Conservation (phyloP, 2,329 filamentous ascomycete genomes). For the Zopfia rhizophila region DNA sequence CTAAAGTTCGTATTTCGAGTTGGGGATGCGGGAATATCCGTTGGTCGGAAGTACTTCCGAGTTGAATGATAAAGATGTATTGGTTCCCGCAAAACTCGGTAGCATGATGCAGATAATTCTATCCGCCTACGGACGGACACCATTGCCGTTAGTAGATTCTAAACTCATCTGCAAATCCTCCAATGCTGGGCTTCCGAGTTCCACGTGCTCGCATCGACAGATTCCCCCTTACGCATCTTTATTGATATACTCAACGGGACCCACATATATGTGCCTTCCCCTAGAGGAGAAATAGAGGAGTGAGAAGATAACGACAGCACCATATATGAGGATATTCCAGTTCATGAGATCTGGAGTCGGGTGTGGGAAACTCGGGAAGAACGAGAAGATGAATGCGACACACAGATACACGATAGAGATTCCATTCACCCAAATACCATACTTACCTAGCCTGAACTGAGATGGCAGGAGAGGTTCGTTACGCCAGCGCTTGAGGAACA, state of each 20-base stretch:
- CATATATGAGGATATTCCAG: conserved; percentile 60
- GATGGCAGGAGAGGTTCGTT: conserved; percentile 55
- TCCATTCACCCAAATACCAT: conserved; percentile 57
- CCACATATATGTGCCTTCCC: conserved; percentile 54
- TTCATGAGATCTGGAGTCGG: conserved; percentile 56
- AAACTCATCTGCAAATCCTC: too few relatives aligned
- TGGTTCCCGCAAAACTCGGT: too few relatives aligned
- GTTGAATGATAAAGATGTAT: too few relatives aligned
- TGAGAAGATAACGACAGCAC: conserved; percentile 56
- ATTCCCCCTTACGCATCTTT: conserved; percentile 15
- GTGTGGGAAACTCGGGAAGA: conserved; percentile 53
- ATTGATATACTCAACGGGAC: conserved; percentile 42
- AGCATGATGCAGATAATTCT: too few relatives aligned
- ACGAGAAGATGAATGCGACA: conserved; percentile 55
- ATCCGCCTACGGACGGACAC: too few relatives aligned
- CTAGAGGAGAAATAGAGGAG: conserved; percentile 55
- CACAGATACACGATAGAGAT: conserved; percentile 53
- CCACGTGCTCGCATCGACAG: too few relatives aligned
- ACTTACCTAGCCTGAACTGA: conserved; percentile 58
- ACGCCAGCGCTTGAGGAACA: conserved; percentile 57
- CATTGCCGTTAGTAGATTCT: too few relatives aligned
- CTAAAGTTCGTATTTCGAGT: too few relatives aligned
- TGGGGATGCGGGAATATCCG: too few relatives aligned
- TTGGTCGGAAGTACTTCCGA: too few relatives aligned
- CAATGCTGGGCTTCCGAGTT: too few relatives aligned